A percentile compares a stretch with the other conserved stretches of the same genome.
phyloP scores from a whole-genome alignment of 805 yeast genomes.

The Pichia thaimueangensis region DNA sequence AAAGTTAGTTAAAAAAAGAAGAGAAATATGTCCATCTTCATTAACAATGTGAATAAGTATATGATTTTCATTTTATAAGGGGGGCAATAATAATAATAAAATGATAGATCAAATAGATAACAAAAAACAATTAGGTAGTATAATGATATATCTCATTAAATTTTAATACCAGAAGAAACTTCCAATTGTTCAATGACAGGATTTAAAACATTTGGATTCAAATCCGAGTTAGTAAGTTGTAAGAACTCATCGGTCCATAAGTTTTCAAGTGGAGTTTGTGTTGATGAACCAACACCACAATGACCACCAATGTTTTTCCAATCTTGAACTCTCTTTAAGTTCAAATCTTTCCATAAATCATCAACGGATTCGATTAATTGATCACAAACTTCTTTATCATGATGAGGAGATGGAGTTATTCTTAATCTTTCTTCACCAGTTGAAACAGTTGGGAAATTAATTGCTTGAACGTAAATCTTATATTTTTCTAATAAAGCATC shows the following conservation, averaged over 20 bases:
- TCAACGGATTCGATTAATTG: conserved; percentile 74
- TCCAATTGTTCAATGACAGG: conserved; percentile 59
- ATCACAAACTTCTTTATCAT: conserved; percentile 68
- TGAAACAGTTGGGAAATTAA: conserved; percentile 96
- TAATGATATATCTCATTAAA: background rate
- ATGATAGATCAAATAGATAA: background rate
- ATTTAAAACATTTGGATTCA: conserved; percentile 60
- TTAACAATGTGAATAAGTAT: too few species aligned
- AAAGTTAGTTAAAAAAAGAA: too few species aligned
- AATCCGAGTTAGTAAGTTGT: conserved; percentile 50
- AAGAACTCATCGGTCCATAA: conserved; percentile 88
- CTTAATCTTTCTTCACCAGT: conserved; percentile 94
- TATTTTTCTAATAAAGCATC: conserved; percentile 80
- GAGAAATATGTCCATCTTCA: too few species aligned
- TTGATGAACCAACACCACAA: conserved; percentile 73
- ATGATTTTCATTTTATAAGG: too few species aligned
- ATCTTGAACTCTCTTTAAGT: conserved; percentile 65
- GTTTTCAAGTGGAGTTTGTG: conserved; percentile 43
- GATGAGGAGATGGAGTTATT: conserved; percentile 99
- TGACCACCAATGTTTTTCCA: conserved; percentile 83
- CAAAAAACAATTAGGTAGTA: background rate
- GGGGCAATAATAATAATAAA: too few species aligned
- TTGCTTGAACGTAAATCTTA: conserved; percentile 93
- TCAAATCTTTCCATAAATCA: conserved; percentile 68
- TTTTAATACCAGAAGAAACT: conserved; percentile 59